Evolutionary conservation across 116 monocot genomes (phyloP), one percentile per base, ranked within the genome.

Genomic region (Papilionanthe hybrid): DNA sequence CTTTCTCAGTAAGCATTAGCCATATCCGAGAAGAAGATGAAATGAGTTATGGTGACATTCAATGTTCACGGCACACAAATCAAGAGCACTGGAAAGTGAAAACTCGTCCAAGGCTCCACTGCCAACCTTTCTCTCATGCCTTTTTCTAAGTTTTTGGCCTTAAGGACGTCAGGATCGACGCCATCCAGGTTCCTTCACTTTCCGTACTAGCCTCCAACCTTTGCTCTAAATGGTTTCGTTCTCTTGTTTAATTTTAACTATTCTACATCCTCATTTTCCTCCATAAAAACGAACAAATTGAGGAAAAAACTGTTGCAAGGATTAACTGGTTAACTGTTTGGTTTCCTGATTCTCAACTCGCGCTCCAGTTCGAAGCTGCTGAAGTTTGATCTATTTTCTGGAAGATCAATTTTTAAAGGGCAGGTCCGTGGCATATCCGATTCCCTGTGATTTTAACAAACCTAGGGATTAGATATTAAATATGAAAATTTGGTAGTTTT

Each of bases 1-100:
- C 32, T 32, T 32, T 32, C 32, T 32, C 32, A 32, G 32, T 32
- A 32, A 32, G 32, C 32, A 32, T 32, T 32, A 32, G 32, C 32
- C 32, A 32, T 32, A 32, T 32, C 32, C 32, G 32, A 72, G 78
- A 65, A 44, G 32, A 32, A 32, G 79, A 71, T 49, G 83, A 84
- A 56, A 82, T 78, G 82, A 79, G 85, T 83, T 22, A 72, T 90
- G 81, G 90, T 90, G 79, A 90, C 88, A 27, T 90, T 90, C 79
- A 88, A 90, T 72, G 71, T 90, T 43, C 88, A 90, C 75, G 87
- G 87, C 1, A 90, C 90, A 11, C 81, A 87, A n/a, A 81, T 87
- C 13, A 72, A 81, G 27, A 87, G 88, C 76, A 73, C 66, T 28
- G 87, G 88, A 7, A 3, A 32, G 32, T 32, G 32, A 32, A 32